Evolutionary conservation across 768 basidiomycete species (phyloP).

Genomic region (Tricholoma bakamatsutake): DNA sequence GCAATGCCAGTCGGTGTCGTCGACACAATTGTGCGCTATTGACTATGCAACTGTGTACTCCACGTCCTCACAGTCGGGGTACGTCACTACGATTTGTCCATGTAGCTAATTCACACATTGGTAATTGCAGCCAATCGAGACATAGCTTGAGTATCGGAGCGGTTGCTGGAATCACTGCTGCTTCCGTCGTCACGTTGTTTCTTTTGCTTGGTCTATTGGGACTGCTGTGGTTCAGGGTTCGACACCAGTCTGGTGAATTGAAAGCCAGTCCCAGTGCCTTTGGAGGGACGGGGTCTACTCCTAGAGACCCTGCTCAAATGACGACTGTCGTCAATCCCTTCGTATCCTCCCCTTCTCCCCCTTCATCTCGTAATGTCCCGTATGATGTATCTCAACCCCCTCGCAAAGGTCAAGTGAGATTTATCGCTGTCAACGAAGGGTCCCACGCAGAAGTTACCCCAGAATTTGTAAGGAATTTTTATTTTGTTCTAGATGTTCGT

Average conservation of each 20-base stretch:
- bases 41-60: not conserved
- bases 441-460: not conserved
- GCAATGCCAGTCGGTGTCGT: not conserved
- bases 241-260: not conserved
- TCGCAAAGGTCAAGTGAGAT: not conserved
- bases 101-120: not conserved
- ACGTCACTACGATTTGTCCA: not conserved
- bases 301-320: not conserved
- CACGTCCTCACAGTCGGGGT: not conserved
- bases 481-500: not conserved
- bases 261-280: not conserved
- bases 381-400: not conserved
- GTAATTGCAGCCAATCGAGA: not conserved
- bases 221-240: not conserved
- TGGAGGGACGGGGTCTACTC: not conserved
- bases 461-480: not conserved
- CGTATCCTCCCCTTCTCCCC: not conserved
- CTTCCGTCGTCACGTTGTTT: not conserved
- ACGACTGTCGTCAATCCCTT: not conserved
- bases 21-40: not conserved
- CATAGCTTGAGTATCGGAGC: not conserved
- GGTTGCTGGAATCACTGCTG: not conserved
- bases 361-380: not conserved
- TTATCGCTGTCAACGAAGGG: too few relatives aligned
- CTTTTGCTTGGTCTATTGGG: not conserved